These are phyloP conservation scores for Microstroma glucosiphilum DNA, from an alignment of 1,284 basidiomycete species.

Conservation along the genomic window DNA sequence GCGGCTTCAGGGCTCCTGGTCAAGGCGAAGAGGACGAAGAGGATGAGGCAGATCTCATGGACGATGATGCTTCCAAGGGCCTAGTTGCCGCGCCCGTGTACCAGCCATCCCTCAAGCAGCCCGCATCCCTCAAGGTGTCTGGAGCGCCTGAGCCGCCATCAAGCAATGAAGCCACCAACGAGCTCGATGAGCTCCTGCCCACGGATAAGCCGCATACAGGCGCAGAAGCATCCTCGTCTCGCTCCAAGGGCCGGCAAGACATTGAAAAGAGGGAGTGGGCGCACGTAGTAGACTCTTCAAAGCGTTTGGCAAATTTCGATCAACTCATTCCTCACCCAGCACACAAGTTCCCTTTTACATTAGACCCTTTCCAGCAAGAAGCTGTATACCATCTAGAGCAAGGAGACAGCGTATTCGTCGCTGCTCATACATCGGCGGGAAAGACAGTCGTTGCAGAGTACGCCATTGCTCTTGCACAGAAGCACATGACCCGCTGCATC, in stretches of 20 bases:
- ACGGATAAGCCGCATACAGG: slow-evolving; percentile 20
- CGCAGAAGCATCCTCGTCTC: neutral
- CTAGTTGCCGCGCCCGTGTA: slow-evolving; percentile 26
- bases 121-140: slow-evolving; percentile 9
- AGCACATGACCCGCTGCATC: slow-evolving; percentile 98
- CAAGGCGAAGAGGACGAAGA: slow-evolving; percentile 54
- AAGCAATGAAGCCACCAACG: slow-evolving; percentile 21
- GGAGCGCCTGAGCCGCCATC: neutral
- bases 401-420: slow-evolving; percentile 96
- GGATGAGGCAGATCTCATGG: slow-evolving; percentile 41
- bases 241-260: slow-evolving; percentile 19
- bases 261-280: slow-evolving; percentile 84
- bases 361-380: slow-evolving; percentile 91
- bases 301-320: slow-evolving; percentile 77
- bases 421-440: slow-evolving; percentile 97
- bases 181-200: slow-evolving; percentile 46
- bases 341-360: slow-evolving; percentile 75
- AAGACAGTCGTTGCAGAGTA: slow-evolving; percentile 99
- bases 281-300: slow-evolving; percentile 88
- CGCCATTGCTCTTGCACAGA: slow-evolving; percentile 88
- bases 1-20: slow-evolving; percentile 57
- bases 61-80: slow-evolving; percentile 32
- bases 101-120: slow-evolving; percentile 18
- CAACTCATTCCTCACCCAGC: slow-evolving; percentile 87
- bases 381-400: slow-evolving; percentile 96